Conservation (phyloP, 164 flowering plant genomes). For the Stephania yunnanensis region DNA sequence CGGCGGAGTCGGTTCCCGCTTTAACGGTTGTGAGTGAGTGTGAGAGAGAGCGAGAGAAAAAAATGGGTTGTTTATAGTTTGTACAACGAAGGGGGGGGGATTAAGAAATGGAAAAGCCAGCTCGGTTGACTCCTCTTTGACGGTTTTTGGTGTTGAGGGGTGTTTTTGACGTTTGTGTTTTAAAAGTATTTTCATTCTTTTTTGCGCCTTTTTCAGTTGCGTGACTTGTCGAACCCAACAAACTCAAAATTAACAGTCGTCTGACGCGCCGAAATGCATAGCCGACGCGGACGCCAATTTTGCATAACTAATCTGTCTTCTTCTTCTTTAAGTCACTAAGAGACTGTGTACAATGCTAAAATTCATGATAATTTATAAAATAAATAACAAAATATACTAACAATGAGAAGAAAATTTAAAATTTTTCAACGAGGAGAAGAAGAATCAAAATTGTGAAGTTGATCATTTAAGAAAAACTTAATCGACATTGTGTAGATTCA, state of each 20-base stretch:
- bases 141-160: constrained; percentile 11
- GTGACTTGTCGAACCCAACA: not conserved
- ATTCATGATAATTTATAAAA: too few species aligned
- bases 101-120: not conserved
- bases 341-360: too few species aligned
- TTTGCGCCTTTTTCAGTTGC: not conserved
- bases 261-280: constrained; percentile 4
- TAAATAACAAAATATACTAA: too few species aligned
- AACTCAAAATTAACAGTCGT: not conserved
- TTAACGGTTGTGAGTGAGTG: constrained; percentile 9
- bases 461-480: too few species aligned
- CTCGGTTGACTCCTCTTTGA: constrained; percentile 15
- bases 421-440: too few species aligned
- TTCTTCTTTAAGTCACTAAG: too few species aligned
- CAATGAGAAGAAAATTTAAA: too few species aligned
- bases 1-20: constrained; percentile 29
- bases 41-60: too few species aligned
- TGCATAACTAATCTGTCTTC: too few species aligned
- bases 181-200: not conserved
- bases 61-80: not conserved
- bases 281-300: not conserved
- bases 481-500: too few species aligned
- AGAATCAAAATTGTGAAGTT: too few species aligned
- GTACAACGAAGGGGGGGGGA: constrained; percentile 4
- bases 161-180: not conserved